phyloP scores from a whole-genome alignment of 148 eudicot species.

The Rhododendron henanense region DNA sequence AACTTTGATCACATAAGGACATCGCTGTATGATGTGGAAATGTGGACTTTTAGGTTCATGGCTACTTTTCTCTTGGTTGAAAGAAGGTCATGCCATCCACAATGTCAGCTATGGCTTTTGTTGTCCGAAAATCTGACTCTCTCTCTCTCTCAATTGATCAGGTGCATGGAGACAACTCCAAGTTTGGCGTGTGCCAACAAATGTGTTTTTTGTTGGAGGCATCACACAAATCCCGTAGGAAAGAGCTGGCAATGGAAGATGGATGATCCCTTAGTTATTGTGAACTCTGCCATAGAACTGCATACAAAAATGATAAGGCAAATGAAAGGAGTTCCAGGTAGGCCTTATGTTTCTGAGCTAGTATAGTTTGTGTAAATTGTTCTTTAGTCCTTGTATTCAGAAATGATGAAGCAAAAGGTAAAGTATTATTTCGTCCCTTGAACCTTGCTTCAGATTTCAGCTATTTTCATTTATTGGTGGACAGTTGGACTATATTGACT shows the following conservation, averaged over 20 bases:
- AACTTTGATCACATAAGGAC: not conserved
- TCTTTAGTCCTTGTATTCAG: not conserved
- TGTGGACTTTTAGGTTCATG: not conserved
- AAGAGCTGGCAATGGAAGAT: slow-evolving; percentile 98
- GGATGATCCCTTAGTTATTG: slow-evolving; percentile 91
- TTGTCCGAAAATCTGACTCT: slow-evolving; percentile 4
- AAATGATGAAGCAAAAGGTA: not conserved
- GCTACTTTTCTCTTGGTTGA: not conserved
- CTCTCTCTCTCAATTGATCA: slow-evolving; percentile 20
- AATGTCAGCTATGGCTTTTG: not conserved
- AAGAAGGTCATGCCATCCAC: not conserved
- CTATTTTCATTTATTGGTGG: not conserved
- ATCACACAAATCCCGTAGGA: slow-evolving; percentile 96
- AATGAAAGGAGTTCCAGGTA: slow-evolving; percentile 99
- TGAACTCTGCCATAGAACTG: slow-evolving; percentile 76
- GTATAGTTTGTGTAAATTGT: not conserved
- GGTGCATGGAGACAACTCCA: slow-evolving; percentile 99
- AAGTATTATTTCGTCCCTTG: not conserved
- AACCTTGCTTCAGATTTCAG: not conserved
- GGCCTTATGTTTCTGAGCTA: slow-evolving; percentile 6
- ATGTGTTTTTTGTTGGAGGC: slow-evolving; percentile 99
- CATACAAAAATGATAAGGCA: slow-evolving; percentile 97
- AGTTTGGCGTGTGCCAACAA: slow-evolving; percentile 98
- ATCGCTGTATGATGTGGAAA: not conserved
- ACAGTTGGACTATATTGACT: not conserved